A percentile compares a stretch with the other conserved stretches of the same genome.
phyloP scores from a whole-genome alignment of 306 rosid species.

The Rubus idaeus region DNA sequence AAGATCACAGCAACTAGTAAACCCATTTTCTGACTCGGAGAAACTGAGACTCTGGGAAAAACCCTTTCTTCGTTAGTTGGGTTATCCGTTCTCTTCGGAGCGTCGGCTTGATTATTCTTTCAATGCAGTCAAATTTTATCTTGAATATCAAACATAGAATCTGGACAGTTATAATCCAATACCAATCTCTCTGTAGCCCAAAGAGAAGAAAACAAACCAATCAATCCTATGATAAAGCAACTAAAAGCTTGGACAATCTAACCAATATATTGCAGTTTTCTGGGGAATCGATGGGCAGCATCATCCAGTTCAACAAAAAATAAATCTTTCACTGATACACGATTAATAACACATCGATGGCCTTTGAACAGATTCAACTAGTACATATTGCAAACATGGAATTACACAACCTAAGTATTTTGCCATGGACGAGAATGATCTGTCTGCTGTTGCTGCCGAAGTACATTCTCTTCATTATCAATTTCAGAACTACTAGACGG shows the following conservation, averaged over 20 bases:
- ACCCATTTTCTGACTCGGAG: not conserved
- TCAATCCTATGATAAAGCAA: not conserved
- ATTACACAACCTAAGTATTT: conserved; percentile 33
- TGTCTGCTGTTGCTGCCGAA: conserved; percentile 32
- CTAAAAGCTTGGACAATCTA: conserved; percentile 14
- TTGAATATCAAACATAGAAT: too few species aligned
- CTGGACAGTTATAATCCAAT: too few species aligned
- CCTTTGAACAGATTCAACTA: conserved; percentile 31
- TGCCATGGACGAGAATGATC: conserved; percentile 39
- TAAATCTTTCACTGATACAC: conserved; percentile 55
- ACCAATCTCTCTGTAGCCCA: too few species aligned
- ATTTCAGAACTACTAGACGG: conserved; percentile 78
- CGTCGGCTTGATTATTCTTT: too few species aligned
- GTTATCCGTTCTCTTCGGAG: too few species aligned
- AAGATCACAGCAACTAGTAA: conserved; percentile 27
- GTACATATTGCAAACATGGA: conserved; percentile 37
- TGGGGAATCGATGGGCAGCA: conserved; percentile 30
- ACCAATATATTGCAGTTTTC: conserved; percentile 31
- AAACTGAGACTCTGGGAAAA: not conserved
- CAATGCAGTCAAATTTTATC: too few species aligned
- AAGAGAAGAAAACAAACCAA: too few species aligned
- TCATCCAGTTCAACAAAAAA: conserved; percentile 47
- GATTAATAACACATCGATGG: conserved; percentile 43
- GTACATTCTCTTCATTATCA: conserved; percentile 50
- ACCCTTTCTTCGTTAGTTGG: too few species aligned